phyloP scores from a whole-genome alignment of 164 flowering plant genomes.

The Umbilicus rupestris region DNA sequence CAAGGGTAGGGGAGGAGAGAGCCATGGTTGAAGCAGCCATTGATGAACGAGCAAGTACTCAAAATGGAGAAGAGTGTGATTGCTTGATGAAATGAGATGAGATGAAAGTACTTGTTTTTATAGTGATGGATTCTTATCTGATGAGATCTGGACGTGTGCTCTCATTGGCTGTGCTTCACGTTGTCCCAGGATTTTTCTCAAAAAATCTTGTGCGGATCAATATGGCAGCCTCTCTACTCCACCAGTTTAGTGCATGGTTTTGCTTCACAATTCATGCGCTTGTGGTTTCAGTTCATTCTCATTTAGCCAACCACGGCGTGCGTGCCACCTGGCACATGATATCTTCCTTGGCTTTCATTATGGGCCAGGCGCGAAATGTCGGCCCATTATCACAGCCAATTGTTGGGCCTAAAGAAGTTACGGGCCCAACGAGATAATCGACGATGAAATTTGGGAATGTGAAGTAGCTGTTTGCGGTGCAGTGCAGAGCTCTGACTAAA shows the following conservation, averaged over 20 bases:
- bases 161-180: background rate
- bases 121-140: conserved; percentile 1
- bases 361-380: no score
- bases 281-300: background rate
- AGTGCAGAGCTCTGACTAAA: background rate
- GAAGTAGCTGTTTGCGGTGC: background rate
- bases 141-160: background rate
- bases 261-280: background rate
- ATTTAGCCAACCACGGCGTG: background rate
- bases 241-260: background rate
- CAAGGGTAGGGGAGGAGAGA: background rate
- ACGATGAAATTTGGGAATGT: background rate
- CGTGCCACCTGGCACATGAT: background rate
- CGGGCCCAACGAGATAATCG: background rate
- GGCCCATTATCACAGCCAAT: no score
- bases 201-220: background rate
- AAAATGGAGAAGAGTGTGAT: background rate
- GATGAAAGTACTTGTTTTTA: background rate
- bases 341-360: background rate
- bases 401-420: background rate
- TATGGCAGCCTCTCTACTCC: background rate
- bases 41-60: background rate
- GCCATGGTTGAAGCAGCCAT: conserved; percentile 3
- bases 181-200: background rate
- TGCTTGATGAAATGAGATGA: background rate